A percentile compares a stretch with the other conserved stretches of the same genome.
These are phyloP conservation scores for Suhomyces wounanorum DNA, from an alignment of 1,139 yeast species.

Conservation along the genomic window DNA sequence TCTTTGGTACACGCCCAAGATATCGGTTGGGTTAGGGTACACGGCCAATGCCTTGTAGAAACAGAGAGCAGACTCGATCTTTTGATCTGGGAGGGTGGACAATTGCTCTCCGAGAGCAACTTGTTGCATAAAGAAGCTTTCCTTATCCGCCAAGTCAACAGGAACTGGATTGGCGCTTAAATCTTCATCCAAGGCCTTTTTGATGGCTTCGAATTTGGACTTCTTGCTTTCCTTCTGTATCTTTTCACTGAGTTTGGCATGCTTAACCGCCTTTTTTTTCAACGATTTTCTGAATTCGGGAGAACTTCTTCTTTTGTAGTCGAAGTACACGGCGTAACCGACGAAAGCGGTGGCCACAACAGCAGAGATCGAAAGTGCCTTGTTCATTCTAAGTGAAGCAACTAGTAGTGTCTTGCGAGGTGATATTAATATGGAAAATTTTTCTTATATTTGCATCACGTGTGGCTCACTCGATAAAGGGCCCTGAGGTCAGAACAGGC, in stretches of 20 bases:
- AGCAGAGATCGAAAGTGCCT: slow-evolving; percentile 50
- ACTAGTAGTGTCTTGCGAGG: neutral
- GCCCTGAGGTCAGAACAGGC: too few relatives aligned
- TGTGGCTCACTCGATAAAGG: neutral
- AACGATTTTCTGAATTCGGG: slow-evolving; percentile 78
- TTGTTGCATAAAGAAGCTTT: slow-evolving; percentile 75
- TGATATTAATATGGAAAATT: neutral
- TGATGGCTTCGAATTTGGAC: slow-evolving; percentile 60
- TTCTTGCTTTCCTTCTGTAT: slow-evolving; percentile 61
- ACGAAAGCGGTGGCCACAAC: slow-evolving; percentile 53
- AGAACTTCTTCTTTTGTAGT: slow-evolving; percentile 84
- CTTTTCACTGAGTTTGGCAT: slow-evolving; percentile 57
- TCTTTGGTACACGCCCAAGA: slow-evolving; percentile 85
- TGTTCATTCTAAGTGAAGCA: slow-evolving; percentile 30
- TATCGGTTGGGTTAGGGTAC: slow-evolving; percentile 92
- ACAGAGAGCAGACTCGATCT: slow-evolving; percentile 79
- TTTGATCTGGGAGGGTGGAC: slow-evolving; percentile 57
- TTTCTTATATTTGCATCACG: neutral
- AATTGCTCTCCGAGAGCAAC: slow-evolving; percentile 83
- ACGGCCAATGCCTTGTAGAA: slow-evolving; percentile 95
- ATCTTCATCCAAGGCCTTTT: slow-evolving; percentile 62
- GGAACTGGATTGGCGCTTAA: slow-evolving; percentile 76
- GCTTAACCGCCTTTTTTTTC: slow-evolving; percentile 61
- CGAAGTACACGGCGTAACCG: slow-evolving; percentile 87
- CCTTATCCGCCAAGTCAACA: slow-evolving; percentile 67